Percentiles rank a stretch among this genome's conserved stretches.
These are phyloP conservation scores for Stereum hirsutum DNA, from an alignment of 1,284 basidiomycete species.

Conservation along the genomic window DNA sequence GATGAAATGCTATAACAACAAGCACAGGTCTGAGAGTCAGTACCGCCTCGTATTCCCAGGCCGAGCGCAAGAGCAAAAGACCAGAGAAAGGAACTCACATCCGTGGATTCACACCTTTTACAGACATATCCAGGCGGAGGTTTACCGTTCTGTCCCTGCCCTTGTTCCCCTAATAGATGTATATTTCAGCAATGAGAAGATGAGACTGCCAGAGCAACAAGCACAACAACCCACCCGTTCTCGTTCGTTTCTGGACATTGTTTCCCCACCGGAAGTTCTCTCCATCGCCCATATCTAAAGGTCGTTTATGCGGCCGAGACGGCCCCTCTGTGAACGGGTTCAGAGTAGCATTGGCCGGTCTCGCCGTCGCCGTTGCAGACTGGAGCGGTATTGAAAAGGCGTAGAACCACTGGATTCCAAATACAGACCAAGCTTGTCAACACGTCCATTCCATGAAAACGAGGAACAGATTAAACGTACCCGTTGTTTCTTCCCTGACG, in stretches of 20 bases:
- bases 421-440: slow-evolving; percentile 1
- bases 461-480: slow-evolving; percentile 33
- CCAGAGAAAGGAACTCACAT: slow-evolving; percentile 36
- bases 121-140: slow-evolving; percentile 68
- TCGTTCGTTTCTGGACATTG: slow-evolving; percentile 46
- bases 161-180: slow-evolving; percentile 29
- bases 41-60: neutral
- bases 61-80: neutral
- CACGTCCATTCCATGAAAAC: neutral
- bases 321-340: slow-evolving; percentile 57
- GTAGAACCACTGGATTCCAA: slow-evolving; percentile 70
- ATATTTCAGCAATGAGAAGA: too few relatives aligned
- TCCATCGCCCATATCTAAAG: slow-evolving; percentile 33
- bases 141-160: too few relatives aligned
- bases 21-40: neutral
- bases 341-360: slow-evolving; percentile 59
- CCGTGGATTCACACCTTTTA: slow-evolving; percentile 63
- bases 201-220: too few relatives aligned
- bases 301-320: slow-evolving; percentile 40
- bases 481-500: slow-evolving; percentile 76
- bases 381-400: slow-evolving; percentile 56
- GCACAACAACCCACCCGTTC: slow-evolving; percentile 35
- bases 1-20: slow-evolving; percentile 55
- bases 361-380: slow-evolving; percentile 24
- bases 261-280: slow-evolving; percentile 64